These are phyloP conservation scores for Pugionium cornutum DNA, from an alignment of 345 rosid species.

Conservation along the genomic window DNA sequence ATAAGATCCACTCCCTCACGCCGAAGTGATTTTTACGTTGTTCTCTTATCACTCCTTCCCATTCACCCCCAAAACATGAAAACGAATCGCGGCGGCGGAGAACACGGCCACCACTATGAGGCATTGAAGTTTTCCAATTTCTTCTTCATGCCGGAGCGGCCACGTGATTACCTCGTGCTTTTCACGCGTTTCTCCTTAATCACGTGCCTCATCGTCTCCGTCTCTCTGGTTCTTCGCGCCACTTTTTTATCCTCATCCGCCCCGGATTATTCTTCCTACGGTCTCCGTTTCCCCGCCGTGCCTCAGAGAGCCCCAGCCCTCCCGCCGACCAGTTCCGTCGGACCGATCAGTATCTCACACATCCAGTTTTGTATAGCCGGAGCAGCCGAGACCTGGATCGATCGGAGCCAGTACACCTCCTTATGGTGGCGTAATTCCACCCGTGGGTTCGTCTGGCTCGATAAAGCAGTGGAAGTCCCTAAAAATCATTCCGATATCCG, in stretches of 20 bases:
- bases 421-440: slow-evolving; percentile 68
- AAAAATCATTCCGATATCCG: neutral
- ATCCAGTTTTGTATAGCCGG: slow-evolving; percentile 68
- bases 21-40: slow-evolving; percentile 8
- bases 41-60: too few relatives aligned
- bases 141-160: slow-evolving; percentile 43
- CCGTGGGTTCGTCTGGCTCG: slow-evolving; percentile 75
- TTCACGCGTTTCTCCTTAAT: slow-evolving; percentile 50
- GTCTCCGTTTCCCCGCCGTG: slow-evolving; percentile 38
- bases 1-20: slow-evolving; percentile 2
- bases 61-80: slow-evolving; percentile 13
- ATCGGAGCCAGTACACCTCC: slow-evolving; percentile 54
- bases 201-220: slow-evolving; percentile 53
- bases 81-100: slow-evolving; percentile 34
- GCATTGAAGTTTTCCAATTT: slow-evolving; percentile 39
- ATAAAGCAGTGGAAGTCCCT: slow-evolving; percentile 35
- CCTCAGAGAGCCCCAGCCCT: slow-evolving; percentile 9
- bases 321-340: slow-evolving; percentile 24
- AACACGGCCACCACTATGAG: slow-evolving; percentile 36
- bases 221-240: slow-evolving; percentile 53
- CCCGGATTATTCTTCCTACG: slow-evolving; percentile 25
- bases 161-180: slow-evolving; percentile 43
- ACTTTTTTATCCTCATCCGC: slow-evolving; percentile 43
- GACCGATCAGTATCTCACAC: slow-evolving; percentile 68
- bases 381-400: slow-evolving; percentile 59